A percentile compares a stretch with the other conserved stretches of the same genome.
Conservation (phyloP, 2,329 filamentous ascomycete genomes). For the Ophiosphaerella narmari region DNA sequence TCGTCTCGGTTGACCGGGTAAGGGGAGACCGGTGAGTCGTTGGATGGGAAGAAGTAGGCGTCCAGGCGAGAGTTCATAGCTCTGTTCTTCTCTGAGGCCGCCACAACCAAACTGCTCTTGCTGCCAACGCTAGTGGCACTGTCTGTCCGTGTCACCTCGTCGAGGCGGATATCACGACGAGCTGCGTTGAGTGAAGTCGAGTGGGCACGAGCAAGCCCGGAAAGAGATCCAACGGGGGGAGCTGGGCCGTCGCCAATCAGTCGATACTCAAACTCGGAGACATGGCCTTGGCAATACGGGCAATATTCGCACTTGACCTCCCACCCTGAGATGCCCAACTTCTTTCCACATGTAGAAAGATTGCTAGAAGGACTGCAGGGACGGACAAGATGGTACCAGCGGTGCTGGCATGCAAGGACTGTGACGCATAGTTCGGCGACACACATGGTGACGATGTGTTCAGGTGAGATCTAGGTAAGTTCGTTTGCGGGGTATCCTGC, state of each 20-base stretch:
- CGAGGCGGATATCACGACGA: constrained; percentile 45
- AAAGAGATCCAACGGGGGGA: constrained; percentile 45
- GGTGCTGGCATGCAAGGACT: constrained; percentile 52
- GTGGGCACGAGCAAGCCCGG: constrained; percentile 46
- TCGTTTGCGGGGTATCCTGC: constrained; percentile 24
- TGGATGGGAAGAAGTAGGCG: constrained; percentile 42
- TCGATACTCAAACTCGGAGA: constrained; percentile 51
- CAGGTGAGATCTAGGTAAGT: constrained; percentile 34
- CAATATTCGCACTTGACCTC: constrained; percentile 54
- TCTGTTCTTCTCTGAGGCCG: constrained; percentile 46
- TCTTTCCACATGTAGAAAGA: constrained; percentile 53
- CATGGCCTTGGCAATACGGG: constrained; percentile 52
- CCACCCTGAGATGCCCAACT: constrained; percentile 55
- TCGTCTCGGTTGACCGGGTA: constrained; percentile 36
- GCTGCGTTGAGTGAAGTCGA: constrained; percentile 45
- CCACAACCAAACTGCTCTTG: constrained; percentile 40
- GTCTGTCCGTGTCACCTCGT: constrained; percentile 43
- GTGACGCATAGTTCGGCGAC: constrained; percentile 56
- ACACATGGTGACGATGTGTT: constrained; percentile 48
- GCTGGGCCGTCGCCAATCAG: constrained; percentile 49
- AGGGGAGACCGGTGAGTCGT: constrained; percentile 25
- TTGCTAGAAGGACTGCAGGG: constrained; percentile 51
- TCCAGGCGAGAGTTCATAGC: constrained; percentile 48
- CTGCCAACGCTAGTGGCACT: constrained; percentile 42
- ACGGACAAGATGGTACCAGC: constrained; percentile 55